Conservation (phyloP, 345 rosid genomes). For the Salix udensis region DNA sequence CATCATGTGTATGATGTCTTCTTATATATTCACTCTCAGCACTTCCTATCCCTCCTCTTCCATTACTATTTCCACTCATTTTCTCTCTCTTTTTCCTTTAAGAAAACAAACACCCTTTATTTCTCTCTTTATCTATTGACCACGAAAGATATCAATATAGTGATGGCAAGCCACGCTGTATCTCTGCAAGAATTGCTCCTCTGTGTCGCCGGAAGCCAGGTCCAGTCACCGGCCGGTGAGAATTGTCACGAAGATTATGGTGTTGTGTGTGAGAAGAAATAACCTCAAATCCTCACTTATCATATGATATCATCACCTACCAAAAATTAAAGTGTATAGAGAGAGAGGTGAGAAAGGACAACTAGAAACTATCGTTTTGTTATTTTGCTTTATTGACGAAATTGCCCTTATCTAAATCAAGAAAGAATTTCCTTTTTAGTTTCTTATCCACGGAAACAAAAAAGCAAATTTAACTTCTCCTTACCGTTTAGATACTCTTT, state of each 20-base stretch:
- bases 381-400: background rate
- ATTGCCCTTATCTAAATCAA: background rate
- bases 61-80: slow-evolving; percentile 34
- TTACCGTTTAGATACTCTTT: too few species aligned
- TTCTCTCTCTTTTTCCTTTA: slow-evolving; percentile 7
- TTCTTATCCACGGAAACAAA: background rate
- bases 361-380: background rate
- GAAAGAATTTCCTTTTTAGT: background rate
- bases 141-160: background rate
- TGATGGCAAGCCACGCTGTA: background rate
- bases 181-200: background rate
- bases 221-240: slow-evolving; percentile 15
- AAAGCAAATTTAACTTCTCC: background rate
- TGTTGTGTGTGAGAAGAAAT: background rate
- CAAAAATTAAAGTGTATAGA: background rate
- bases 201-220: slow-evolving; percentile 16
- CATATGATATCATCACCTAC: background rate
- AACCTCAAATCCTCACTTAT: background rate
- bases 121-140: background rate
- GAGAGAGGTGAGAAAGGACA: background rate
- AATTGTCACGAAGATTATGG: background rate
- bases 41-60: slow-evolving; percentile 23
- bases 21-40: slow-evolving; percentile 53
- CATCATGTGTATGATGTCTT: slow-evolving; percentile 62
- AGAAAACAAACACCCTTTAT: background rate